Evolutionary conservation across 352 stramenopile genomes (phyloP).

Genomic region (Pythium angustatum): DNA sequence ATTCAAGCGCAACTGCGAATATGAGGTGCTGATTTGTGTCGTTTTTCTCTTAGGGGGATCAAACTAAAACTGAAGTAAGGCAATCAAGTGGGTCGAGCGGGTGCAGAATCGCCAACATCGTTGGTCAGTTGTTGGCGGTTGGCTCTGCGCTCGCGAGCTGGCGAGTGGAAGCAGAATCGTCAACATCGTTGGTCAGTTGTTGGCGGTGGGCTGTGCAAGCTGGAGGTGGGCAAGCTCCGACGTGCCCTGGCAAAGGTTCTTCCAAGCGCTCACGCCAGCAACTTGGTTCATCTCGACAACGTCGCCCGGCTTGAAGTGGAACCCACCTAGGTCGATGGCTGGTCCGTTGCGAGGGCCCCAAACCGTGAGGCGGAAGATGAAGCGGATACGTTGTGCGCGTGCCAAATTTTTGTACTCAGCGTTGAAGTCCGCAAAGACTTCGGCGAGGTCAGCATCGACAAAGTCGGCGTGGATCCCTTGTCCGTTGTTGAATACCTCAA

Average conservation of each 20-base stretch:
- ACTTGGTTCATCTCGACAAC: neutral
- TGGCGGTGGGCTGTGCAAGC: neutral
- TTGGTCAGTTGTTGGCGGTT: neutral
- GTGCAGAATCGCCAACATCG: neutral
- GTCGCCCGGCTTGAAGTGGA: neutral
- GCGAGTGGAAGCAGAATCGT: neutral
- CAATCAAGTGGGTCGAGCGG: neutral
- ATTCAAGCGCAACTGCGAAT: neutral
- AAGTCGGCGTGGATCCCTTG: neutral
- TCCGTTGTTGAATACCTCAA: neutral
- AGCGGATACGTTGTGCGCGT: neutral
- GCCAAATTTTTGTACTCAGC: neutral
- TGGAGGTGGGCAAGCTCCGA: neutral
- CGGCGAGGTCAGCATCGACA: neutral
- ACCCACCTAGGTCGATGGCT: neutral
- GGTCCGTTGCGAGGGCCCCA: neutral
- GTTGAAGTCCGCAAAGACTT: neutral
- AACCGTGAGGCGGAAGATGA: neutral
- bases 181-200: neutral
- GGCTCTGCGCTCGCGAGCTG: neutral
- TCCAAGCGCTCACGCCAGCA: neutral
- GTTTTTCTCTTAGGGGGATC: neutral
- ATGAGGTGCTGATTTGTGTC: neutral
- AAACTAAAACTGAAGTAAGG: neutral
- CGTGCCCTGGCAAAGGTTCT: neutral